These are phyloP conservation scores for Skeletonema tropicum DNA, from an alignment of 108 stramenopile genomes.

Conservation along the genomic window DNA sequence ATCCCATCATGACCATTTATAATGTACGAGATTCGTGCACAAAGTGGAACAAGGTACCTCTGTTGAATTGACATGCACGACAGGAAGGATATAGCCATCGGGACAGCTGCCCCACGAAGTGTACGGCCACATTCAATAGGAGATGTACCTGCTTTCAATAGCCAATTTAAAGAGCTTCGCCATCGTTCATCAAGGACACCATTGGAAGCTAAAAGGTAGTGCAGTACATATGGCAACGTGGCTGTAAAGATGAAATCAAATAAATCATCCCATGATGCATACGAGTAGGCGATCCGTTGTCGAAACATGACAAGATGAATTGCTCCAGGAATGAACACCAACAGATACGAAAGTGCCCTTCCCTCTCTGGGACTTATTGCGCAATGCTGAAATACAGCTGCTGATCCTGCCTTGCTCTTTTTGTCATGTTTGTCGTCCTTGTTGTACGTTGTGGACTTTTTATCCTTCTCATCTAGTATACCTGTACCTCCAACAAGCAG, in stretches of 20 bases:
- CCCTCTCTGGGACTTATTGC: constrained; percentile 45
- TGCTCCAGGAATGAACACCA: constrained; percentile 58
- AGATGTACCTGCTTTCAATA: constrained; percentile 39
- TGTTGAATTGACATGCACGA: constrained; percentile 71
- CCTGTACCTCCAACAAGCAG: not conserved
- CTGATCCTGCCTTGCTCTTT: constrained; percentile 4
- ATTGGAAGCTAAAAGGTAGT: constrained; percentile 53
- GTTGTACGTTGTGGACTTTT: not conserved
- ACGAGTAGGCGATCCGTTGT: constrained; percentile 56
- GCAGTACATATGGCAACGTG: constrained; percentile 72
- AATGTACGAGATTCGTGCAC: constrained; percentile 63
- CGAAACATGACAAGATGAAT: constrained; percentile 65
- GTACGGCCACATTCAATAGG: constrained; percentile 40
- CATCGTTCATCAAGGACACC: constrained; percentile 44
- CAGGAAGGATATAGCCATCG: constrained; percentile 53
- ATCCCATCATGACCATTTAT: constrained; percentile 69
- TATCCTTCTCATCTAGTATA: not conserved
- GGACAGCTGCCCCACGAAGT: constrained; percentile 55
- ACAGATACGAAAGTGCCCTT: constrained; percentile 50
- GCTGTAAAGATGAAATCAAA: constrained; percentile 63
- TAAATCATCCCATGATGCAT: constrained; percentile 69
- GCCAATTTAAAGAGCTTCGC: constrained; percentile 43
- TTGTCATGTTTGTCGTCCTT: constrained; percentile 19
- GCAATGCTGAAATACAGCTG: constrained; percentile 9
- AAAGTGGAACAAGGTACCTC: constrained; percentile 69